Evolutionary conservation across 2,329 filamentous ascomycete species (phyloP).

Genomic region (Botrytis byssoidea): DNA sequence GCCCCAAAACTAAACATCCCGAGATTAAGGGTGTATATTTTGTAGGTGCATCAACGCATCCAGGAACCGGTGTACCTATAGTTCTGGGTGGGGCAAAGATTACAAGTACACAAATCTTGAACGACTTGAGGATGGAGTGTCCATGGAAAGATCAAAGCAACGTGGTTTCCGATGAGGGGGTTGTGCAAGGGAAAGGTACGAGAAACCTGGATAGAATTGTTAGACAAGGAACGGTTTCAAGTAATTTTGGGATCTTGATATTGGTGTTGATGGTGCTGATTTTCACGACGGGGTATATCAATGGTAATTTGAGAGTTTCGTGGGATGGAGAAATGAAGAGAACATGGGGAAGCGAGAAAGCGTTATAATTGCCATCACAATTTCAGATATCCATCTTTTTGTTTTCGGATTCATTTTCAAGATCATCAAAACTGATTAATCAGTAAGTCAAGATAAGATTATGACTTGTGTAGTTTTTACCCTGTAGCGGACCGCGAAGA

Average conservation of each 20-base stretch:
- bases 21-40: slow-evolving; percentile 59
- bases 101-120: slow-evolving; percentile 52
- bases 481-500: no score
- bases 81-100: slow-evolving; percentile 68
- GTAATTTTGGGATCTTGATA: slow-evolving; percentile 28
- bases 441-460: neutral
- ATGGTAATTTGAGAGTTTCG: slow-evolving; percentile 26
- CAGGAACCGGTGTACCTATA: slow-evolving; percentile 73
- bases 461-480: neutral
- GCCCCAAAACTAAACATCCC: slow-evolving; percentile 52
- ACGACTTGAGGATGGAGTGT: slow-evolving; percentile 27
- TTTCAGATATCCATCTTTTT: neutral
- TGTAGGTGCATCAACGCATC: slow-evolving; percentile 73
- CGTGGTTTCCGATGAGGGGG: slow-evolving; percentile 26
- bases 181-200: slow-evolving; percentile 29
- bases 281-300: slow-evolving; percentile 25
- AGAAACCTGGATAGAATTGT: slow-evolving; percentile 32
- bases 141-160: slow-evolving; percentile 29
- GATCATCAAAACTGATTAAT: neutral
- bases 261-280: slow-evolving; percentile 26
- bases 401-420: neutral
- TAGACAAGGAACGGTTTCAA: slow-evolving; percentile 25
- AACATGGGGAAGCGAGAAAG: slow-evolving; percentile 26
- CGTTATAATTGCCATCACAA: neutral
- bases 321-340: slow-evolving; percentile 31